Evolutionary conservation across 768 basidiomycete species (phyloP).

Genomic region (Zangia roseola): DNA sequence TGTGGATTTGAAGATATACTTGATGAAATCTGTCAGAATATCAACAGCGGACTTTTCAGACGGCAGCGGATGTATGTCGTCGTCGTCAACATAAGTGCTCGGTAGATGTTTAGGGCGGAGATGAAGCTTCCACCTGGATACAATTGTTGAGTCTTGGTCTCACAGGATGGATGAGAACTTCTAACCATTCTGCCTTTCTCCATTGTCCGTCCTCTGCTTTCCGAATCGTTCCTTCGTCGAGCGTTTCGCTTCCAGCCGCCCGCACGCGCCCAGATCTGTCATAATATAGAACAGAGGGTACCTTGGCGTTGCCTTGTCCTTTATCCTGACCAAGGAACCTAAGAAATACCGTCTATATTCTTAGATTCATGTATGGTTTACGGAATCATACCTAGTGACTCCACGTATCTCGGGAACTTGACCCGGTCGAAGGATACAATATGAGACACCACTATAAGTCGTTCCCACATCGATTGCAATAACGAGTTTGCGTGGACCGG

Average conservation of each 20-base stretch:
- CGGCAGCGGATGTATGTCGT: conserved; percentile 32
- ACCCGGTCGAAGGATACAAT: too few relatives aligned
- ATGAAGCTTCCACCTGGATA: conserved; percentile 18
- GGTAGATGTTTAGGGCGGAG: conserved; percentile 8
- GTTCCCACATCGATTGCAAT: too few relatives aligned
- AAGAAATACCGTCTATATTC: too few relatives aligned
- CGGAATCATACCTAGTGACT: too few relatives aligned
- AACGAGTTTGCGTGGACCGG: too few relatives aligned
- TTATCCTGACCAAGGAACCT: conserved; percentile 42
- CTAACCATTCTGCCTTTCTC: conserved; percentile 16
- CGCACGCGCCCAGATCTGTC: conserved; percentile 33
- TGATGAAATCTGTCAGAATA: conserved; percentile 23
- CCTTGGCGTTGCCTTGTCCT: conserved; percentile 41
- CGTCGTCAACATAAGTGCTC: conserved; percentile 14
- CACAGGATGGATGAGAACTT: background rate
- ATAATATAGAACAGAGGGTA: conserved; percentile 43
- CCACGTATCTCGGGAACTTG: too few relatives aligned
- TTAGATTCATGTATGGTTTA: too few relatives aligned
- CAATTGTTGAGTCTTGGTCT: background rate
- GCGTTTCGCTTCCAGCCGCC: conserved; percentile 41
- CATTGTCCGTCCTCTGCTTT: conserved; percentile 32
- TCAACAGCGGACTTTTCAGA: conserved; percentile 10
- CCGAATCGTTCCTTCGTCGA: conserved; percentile 29
- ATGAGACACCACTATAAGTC: too few relatives aligned
- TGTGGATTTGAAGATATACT: conserved; percentile 14